phyloP scores from a whole-genome alignment of 441 rosid genomes.

The Pelargonium citronellum region DNA sequence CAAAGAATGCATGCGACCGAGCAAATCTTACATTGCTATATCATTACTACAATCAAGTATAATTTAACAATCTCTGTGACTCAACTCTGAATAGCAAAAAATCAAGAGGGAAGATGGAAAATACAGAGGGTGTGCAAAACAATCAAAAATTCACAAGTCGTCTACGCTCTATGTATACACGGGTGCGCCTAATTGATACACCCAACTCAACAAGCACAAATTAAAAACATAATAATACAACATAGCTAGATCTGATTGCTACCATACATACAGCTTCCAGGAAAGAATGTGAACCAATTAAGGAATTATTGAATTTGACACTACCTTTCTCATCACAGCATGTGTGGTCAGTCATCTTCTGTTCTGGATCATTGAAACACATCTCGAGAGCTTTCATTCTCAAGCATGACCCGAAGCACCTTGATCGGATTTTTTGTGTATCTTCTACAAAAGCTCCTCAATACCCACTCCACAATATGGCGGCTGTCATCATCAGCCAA shows the following conservation, averaged over 20 bases:
- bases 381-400: not conserved
- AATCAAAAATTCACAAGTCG: not conserved
- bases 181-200: not conserved
- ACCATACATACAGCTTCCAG: constrained; percentile 18
- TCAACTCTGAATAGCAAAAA: not conserved
- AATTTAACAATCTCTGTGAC: not conserved
- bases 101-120: not conserved
- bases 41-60: not conserved
- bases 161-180: not conserved
- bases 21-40: not conserved
- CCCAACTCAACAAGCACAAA: not conserved
- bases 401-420: not conserved
- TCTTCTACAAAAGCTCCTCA: not conserved
- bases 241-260: too few species aligned
- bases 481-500: constrained; percentile 17
- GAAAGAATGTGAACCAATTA: constrained; percentile 28
- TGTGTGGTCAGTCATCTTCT: not conserved
- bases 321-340: constrained; percentile 1
- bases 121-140: not conserved
- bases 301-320: not conserved
- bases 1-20: not conserved
- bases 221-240: not conserved
- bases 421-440: not conserved
- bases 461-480: not conserved
- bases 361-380: constrained; percentile 14